Percentiles rank a stretch among this genome's conserved stretches.
These are phyloP conservation scores for Dioscorea cayenensis DNA, from an alignment of 116 monocot species.

Conservation along the genomic window DNA sequence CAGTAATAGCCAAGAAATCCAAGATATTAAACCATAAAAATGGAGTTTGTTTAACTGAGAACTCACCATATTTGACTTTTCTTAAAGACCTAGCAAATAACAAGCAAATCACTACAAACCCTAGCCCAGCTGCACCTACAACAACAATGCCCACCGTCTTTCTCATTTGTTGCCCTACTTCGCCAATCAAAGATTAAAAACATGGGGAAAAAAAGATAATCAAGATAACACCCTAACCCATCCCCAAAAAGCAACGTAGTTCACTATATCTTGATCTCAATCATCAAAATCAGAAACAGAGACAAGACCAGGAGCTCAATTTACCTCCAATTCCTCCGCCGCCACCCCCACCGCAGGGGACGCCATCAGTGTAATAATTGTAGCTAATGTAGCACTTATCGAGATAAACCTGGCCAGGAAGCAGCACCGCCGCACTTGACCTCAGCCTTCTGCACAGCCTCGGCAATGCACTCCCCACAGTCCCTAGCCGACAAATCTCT, in stretches of 20 bases:
- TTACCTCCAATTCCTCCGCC: conserved; percentile 3
- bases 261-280: not conserved
- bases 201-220: not conserved
- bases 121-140: conserved; percentile 79
- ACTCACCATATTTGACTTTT: conserved; percentile 86
- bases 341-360: conserved; percentile 37
- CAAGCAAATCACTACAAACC: conserved; percentile 79
- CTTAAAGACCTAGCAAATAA: conserved; percentile 71
- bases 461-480: conserved; percentile 68
- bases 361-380: conserved; percentile 58
- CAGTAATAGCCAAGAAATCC: too few species aligned
- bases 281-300: too few species aligned
- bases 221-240: not conserved
- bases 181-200: not conserved
- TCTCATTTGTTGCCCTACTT: conserved; percentile 69
- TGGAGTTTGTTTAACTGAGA: not conserved
- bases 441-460: conserved; percentile 87
- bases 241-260: not conserved
- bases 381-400: conserved; percentile 92
- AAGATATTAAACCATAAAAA: not conserved
- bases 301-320: not conserved
- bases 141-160: conserved; percentile 96
- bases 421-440: conserved; percentile 83
- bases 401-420: conserved; percentile 79
- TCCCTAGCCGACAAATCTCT: conserved; percentile 71